Conservation (phyloP, 106 monocot genomes). For the Acorus gramineus region DNA sequence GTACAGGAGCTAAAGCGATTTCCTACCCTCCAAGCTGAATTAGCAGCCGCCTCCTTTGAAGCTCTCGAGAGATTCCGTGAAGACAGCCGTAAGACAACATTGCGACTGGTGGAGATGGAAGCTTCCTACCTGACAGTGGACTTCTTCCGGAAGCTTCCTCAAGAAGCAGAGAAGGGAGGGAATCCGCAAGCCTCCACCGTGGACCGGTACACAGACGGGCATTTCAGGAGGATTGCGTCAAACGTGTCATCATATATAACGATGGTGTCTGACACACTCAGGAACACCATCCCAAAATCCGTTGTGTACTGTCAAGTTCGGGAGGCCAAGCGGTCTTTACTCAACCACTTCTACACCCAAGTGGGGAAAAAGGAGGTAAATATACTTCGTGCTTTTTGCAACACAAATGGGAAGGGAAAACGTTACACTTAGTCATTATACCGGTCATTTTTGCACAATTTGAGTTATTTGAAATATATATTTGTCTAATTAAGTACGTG, state of each 20-base stretch:
- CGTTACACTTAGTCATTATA: no score
- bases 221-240: conserved; percentile 79
- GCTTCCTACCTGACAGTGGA: conserved; percentile 71
- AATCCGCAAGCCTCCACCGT: conserved; percentile 7
- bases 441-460: no score
- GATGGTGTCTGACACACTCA: conserved; percentile 63
- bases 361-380: conserved; percentile 49
- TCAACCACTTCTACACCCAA: conserved; percentile 60
- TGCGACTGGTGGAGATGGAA: conserved; percentile 78
- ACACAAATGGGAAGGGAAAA: no score
- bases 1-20: conserved; percentile 74
- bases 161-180: conserved; percentile 62
- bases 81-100: conserved; percentile 58
- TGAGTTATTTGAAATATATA: no score
- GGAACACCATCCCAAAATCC: conserved; percentile 60
- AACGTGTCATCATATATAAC: conserved; percentile 71
- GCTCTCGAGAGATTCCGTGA: conserved; percentile 70
- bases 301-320: conserved; percentile 90
- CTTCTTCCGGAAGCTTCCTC: conserved; percentile 80
- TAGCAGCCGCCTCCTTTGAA: conserved; percentile 58
- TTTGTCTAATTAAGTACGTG: no score
- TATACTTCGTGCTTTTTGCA: neutral
- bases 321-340: conserved; percentile 73
- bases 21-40: conserved; percentile 64
- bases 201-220: conserved; percentile 58